Percentiles rank a stretch among this genome's conserved stretches.
phyloP scores from a whole-genome alignment of 495 filamentous ascomycete species.

The Collariella sp. region DNA sequence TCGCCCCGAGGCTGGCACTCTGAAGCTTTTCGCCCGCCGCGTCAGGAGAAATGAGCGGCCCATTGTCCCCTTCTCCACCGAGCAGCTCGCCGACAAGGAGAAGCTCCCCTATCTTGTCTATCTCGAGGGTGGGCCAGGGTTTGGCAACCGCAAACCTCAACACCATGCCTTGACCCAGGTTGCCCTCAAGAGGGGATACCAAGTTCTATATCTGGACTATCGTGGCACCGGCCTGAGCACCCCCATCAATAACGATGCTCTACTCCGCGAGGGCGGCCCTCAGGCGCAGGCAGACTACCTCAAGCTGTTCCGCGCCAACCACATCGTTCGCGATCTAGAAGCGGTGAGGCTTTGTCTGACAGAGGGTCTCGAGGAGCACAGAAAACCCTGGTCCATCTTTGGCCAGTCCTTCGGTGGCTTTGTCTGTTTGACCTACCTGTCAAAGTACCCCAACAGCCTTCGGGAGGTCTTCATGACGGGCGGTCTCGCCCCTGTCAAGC shows the following conservation, averaged over 20 bases:
- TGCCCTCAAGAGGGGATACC: conserved; percentile 74
- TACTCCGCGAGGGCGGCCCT: conserved; percentile 55
- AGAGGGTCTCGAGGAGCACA: conserved; percentile 55
- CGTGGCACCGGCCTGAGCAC: conserved; percentile 80
- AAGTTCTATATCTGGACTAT: conserved; percentile 79
- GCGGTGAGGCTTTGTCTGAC: conserved; percentile 70
- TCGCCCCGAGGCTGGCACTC: conserved; percentile 48
- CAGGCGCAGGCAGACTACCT: conserved; percentile 66
- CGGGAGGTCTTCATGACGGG: conserved; percentile 76
- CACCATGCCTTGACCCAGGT: conserved; percentile 54
- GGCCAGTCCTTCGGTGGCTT: conserved; percentile 94
- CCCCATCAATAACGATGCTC: conserved; percentile 60
- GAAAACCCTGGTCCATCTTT: conserved; percentile 71
- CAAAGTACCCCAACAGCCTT: conserved; percentile 65
- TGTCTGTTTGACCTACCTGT: conserved; percentile 71
- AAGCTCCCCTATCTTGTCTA: conserved; percentile 47
- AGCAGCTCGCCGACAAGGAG: conserved; percentile 34
- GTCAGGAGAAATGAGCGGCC: conserved; percentile 56
- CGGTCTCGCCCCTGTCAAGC: conserved; percentile 68
- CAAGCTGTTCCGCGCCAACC: conserved; percentile 82
- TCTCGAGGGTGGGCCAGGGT: conserved; percentile 71
- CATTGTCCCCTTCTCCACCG: conserved; percentile 34
- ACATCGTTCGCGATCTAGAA: conserved; percentile 80
- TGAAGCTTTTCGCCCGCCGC: conserved; percentile 70
- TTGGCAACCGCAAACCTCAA: conserved; percentile 65